These are phyloP conservation scores for Apiotrichum mycotoxinovorans DNA, from an alignment of 1,284 basidiomycete genomes.

Conservation along the genomic window DNA sequence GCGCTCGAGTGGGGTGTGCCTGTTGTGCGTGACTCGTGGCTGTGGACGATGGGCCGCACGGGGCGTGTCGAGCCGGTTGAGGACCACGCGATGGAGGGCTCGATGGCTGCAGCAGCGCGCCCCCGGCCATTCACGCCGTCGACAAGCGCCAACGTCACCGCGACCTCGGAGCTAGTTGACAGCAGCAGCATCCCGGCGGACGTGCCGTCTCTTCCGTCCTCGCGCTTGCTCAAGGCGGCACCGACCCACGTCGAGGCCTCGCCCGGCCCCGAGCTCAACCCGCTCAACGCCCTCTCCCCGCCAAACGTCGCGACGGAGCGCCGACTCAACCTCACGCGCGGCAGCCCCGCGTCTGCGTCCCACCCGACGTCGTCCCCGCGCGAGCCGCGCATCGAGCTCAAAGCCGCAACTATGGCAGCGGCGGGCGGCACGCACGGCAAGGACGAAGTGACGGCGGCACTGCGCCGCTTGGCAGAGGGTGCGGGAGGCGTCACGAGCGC, in stretches of 20 bases:
- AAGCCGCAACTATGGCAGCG: not conserved
- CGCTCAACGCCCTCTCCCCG: constrained; percentile 25
- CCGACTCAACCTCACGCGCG: constrained; percentile 22
- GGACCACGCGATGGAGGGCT: constrained; percentile 9
- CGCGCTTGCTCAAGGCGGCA: constrained; percentile 25
- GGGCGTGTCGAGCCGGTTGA: constrained; percentile 28
- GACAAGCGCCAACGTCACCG: not conserved
- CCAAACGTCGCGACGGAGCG: constrained; percentile 30
- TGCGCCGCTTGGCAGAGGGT: constrained; percentile 15
- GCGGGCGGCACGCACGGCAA: not conserved
- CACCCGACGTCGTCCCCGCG: not conserved
- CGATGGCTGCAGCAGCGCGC: too few species aligned
- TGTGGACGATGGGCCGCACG: constrained; percentile 33
- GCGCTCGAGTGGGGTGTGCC: constrained; percentile 39
- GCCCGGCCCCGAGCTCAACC: not conserved
- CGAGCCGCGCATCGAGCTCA: not conserved
- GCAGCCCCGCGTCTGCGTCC: not conserved
- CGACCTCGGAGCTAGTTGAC: not conserved
- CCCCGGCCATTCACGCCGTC: constrained; percentile 1
- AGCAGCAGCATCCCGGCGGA: not conserved
- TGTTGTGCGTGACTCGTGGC: constrained; percentile 38
- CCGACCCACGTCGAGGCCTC: constrained; percentile 39
- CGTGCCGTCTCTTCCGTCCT: not conserved
- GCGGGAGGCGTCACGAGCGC: not conserved
- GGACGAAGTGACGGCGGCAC: constrained; percentile 15